These are phyloP conservation scores for Chaetomiaceae sp. DNA, from an alignment of 2,329 filamentous ascomycete genomes.

Conservation along the genomic window DNA sequence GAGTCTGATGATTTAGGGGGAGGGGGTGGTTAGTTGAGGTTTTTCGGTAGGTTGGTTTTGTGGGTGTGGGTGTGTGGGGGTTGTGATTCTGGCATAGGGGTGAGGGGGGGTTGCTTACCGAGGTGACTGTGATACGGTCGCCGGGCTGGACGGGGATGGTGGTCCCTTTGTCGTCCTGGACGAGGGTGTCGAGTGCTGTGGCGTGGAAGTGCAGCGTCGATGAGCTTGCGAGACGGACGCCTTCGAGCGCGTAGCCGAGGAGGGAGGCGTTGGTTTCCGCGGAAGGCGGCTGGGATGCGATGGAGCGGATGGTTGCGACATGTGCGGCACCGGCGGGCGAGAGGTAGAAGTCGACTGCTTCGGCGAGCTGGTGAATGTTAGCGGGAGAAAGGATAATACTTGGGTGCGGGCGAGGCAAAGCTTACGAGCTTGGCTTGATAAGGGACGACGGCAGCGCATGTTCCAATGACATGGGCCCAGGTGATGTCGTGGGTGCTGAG, in stretches of 20 bases:
- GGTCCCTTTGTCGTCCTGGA: slow-evolving; percentile 50
- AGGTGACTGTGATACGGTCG: slow-evolving; percentile 59
- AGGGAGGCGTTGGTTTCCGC: slow-evolving; percentile 59
- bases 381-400: background rate
- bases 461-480: slow-evolving; percentile 66
- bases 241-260: slow-evolving; percentile 67
- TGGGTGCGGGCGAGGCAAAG: slow-evolving; percentile 9
- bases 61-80: slow-evolving; percentile 34
- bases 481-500: slow-evolving; percentile 61
- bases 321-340: slow-evolving; percentile 50
- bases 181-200: slow-evolving; percentile 39
- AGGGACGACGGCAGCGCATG: slow-evolving; percentile 61
- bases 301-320: slow-evolving; percentile 54
- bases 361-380: slow-evolving; percentile 51
- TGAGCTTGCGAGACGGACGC: slow-evolving; percentile 61
- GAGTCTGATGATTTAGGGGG: too few relatives aligned
- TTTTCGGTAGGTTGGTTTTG: too few relatives aligned
- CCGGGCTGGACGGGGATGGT: slow-evolving; percentile 49
- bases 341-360: slow-evolving; percentile 69
- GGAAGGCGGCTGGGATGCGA: slow-evolving; percentile 50
- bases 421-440: slow-evolving; percentile 64
- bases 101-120: slow-evolving; percentile 37
- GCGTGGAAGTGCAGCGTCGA: slow-evolving; percentile 54
- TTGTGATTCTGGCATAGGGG: background rate
- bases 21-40: too few relatives aligned